These are phyloP conservation scores for Zymoseptoria pseudotritici DNA, from an alignment of 2,329 filamentous ascomycete species.

Conservation along the genomic window DNA sequence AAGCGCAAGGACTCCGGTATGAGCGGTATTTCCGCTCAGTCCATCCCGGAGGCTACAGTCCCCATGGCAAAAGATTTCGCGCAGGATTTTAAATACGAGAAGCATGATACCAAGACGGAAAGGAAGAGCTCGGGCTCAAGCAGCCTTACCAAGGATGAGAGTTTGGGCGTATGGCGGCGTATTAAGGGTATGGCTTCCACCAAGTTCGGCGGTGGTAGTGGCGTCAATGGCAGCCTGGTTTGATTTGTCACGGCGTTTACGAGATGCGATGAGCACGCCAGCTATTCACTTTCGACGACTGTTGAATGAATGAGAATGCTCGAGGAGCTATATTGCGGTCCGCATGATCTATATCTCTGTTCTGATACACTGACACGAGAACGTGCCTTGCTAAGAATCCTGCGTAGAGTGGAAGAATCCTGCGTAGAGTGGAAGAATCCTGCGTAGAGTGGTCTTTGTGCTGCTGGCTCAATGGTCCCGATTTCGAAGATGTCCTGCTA, in stretches of 20 bases:
- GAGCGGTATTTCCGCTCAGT: conserved; percentile 9
- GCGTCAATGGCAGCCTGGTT: conserved; percentile 3
- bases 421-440: too few species aligned
- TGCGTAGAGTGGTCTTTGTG: neutral
- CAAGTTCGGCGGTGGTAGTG: conserved; percentile 2
- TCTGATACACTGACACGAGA: neutral
- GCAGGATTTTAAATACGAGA: conserved; percentile 8
- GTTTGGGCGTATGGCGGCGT: conserved; percentile 16
- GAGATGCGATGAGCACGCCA: neutral
- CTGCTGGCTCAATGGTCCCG: neutral
- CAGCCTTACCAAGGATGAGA: conserved; percentile 16
- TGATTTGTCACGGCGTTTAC: neutral
- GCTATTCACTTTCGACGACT: neutral
- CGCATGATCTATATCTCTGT: neutral
- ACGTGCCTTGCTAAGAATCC: neutral
- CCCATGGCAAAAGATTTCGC: conserved; percentile 25
- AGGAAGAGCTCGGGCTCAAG: conserved; percentile 6
- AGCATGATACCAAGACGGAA: conserved; percentile 11
- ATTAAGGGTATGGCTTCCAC: conserved; percentile 13
- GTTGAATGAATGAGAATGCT: conserved; percentile 1
- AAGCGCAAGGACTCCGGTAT: conserved; percentile 26
- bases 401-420: neutral
- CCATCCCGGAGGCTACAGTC: conserved; percentile 16
- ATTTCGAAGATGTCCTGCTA: neutral
- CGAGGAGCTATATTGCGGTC: neutral